A percentile compares a stretch with the other conserved stretches of the same genome.
These are phyloP conservation scores for Lasiosphaeriaceae sp. DNA, from an alignment of 495 filamentous ascomycete species.

Conservation along the genomic window DNA sequence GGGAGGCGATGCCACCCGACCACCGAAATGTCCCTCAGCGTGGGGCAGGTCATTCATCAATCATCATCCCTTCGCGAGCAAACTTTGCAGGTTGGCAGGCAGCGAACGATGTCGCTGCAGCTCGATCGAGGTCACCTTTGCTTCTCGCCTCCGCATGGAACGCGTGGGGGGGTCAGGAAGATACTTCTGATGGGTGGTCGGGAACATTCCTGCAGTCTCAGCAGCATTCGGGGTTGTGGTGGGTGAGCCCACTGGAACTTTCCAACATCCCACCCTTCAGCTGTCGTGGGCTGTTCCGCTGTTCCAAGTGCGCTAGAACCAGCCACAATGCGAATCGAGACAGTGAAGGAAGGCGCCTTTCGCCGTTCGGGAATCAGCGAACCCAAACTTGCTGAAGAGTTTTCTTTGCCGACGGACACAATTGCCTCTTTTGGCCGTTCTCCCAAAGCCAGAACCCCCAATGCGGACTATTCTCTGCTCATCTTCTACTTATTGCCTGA, in stretches of 20 bases:
- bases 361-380: neutral
- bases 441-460: neutral
- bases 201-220: neutral
- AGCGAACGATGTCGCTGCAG: neutral
- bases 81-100: neutral
- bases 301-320: neutral
- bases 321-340: neutral
- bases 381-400: neutral
- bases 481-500: neutral
- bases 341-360: neutral
- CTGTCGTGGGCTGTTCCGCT: neutral
- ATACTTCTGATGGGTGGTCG: neutral
- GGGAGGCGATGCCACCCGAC: constrained; percentile 12
- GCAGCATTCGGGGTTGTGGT: neutral
- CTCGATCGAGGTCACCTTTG: constrained; percentile 1
- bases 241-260: constrained; percentile 3
- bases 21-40: neutral
- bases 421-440: neutral
- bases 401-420: neutral
- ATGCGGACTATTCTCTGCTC: neutral
- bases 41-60: neutral
- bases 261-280: constrained; percentile 8
- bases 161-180: constrained; percentile 6
- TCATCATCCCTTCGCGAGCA: too few species aligned
- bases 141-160: neutral